Base-by-base conservation (phyloP, 768 basidiomycete species). In the Amanita rubescens region DNA sequence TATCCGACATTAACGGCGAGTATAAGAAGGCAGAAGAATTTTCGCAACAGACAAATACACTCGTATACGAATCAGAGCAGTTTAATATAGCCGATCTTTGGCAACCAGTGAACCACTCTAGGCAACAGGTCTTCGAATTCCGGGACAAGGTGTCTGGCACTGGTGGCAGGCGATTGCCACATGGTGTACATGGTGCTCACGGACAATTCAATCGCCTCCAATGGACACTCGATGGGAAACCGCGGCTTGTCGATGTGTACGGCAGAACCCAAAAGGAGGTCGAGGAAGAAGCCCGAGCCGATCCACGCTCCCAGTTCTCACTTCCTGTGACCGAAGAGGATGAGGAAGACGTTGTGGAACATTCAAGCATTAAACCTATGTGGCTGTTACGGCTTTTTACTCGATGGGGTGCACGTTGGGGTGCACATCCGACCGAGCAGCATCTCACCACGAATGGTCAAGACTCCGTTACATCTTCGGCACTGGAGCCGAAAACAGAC, bases 331-430 rank as follows among this genome's bases (percentile, higher is more conserved):
- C 58, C 30, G 69, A 66, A 53, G 75, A 71, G 32, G 75, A 73
- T 20, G 77, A 80, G 48, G 81, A 79, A 52, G 78, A 79, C 53
- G 79, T 77, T 37, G 79, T 82, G 43, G 74, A 75, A 61, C 75
- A 81, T 65, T 75, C 75, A 30, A 70, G 69, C 19, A 81, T 86
- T 64, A 81, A 80, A 51, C 86, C 87, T 34, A 82, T 87, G 75
- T 90, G 88, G 88, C 63, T 89, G 51, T 68, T 90, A 60, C 72
- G 76, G 61, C 80, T 89, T 67, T 86, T 90, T 65, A 87, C 82
- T 43, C 85, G 83, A 55, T 89, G 85, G 86, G 84, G 82, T 6
- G 78, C 79, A 37, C 76, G 75, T 57, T 80, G 85, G 80, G 77
- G 78, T 49, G 74, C 76, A 8, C 49, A 50, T 25, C 45, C 59